phyloP scores from a whole-genome alignment of 108 stramenopile species.

The Skeletonema marinoi region DNA sequence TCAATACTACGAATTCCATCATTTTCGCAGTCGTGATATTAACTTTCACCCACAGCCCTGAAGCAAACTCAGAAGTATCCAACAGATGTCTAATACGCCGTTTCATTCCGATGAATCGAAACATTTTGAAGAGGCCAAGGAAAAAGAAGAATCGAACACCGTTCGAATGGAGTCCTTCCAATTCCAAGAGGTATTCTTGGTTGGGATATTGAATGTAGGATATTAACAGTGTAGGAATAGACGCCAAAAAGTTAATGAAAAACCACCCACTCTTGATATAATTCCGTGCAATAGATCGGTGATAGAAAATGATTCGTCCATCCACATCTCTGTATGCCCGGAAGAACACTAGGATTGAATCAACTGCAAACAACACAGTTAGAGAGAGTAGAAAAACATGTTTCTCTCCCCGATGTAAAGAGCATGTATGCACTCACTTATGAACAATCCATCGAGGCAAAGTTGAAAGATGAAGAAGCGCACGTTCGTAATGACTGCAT shows the following conservation, averaged over 20 bases:
- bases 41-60: conserved; percentile 5
- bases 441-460: neutral
- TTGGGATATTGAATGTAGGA: neutral
- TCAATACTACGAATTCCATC: conserved; percentile 21
- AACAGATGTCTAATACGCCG: neutral
- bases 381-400: conserved; percentile 13
- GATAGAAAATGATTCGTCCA: conserved; percentile 26
- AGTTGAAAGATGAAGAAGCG: neutral
- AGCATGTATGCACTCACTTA: neutral
- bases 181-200: neutral
- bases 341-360: conserved; percentile 54
- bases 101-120: conserved; percentile 19
- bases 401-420: conserved; percentile 8
- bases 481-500: neutral
- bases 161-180: neutral
- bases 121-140: conserved; percentile 30
- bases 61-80: conserved; percentile 11
- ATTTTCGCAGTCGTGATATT: conserved; percentile 17
- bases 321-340: conserved; percentile 33
- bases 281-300: conserved; percentile 12
- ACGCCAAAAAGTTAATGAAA: conserved; percentile 39
- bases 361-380: conserved; percentile 36
- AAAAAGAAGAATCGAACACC: neutral
- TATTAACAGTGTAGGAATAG: conserved; percentile 25
- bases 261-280: conserved; percentile 48